A percentile compares a stretch with the other conserved stretches of the same genome.
These are phyloP conservation scores for Pueraria montana DNA, from an alignment of 306 rosid genomes.

Conservation along the genomic window DNA sequence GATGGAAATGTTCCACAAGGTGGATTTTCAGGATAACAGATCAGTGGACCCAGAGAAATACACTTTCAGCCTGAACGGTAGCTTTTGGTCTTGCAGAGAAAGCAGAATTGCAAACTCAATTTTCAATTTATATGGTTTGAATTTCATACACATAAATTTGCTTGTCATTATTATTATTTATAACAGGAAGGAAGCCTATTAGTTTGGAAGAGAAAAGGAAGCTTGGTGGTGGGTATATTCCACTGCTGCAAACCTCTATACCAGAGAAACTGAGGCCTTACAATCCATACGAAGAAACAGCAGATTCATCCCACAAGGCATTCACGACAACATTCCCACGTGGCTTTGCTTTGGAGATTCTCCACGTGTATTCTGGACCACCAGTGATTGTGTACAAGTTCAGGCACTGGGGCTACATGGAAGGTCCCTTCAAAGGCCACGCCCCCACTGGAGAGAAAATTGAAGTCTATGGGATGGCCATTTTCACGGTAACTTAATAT, in stretches of 20 bases:
- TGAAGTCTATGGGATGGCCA: conserved; percentile 63
- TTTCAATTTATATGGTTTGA: no score
- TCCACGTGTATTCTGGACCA: conserved; percentile 67
- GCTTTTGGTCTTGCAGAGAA: not conserved
- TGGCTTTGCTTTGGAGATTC: conserved; percentile 73
- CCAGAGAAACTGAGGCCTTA: conserved; percentile 62
- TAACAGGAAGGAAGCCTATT: conserved; percentile 59
- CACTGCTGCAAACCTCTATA: conserved; percentile 62
- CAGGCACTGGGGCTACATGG: conserved; percentile 85
- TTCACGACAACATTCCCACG: conserved; percentile 72
- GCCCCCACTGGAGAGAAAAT: conserved; percentile 65
- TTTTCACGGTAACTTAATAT: conserved; percentile 57
- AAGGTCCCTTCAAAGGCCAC: conserved; percentile 78
- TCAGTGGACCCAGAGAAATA: conserved; percentile 60
- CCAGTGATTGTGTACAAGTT: conserved; percentile 70
- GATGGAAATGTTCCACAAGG: conserved; percentile 68
- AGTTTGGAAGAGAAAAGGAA: conserved; percentile 55
- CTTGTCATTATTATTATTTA: not conserved
- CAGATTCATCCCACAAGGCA: conserved; percentile 58
- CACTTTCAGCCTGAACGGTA: conserved; percentile 70
- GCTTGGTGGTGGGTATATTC: conserved; percentile 75
- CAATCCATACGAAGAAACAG: conserved; percentile 63
- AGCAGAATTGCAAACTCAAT: not conserved
- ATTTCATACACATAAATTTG: not conserved
- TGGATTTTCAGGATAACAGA: conserved; percentile 47